Conservation (phyloP, 1,139 yeast genomes). For the Eremothecium coryli region DNA sequence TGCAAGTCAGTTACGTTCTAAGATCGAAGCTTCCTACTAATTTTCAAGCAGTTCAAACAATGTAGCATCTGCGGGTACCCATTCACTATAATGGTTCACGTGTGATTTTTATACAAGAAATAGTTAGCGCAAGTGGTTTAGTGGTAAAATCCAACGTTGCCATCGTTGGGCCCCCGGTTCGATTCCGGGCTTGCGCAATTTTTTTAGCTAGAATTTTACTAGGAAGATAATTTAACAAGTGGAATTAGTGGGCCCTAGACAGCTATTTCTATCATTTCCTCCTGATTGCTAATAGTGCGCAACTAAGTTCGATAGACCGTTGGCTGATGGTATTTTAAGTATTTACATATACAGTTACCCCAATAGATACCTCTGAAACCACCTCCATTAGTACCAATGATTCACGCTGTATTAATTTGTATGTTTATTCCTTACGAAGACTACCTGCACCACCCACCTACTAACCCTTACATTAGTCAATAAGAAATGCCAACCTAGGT, state of each 20-base stretch:
- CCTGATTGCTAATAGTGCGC: no score
- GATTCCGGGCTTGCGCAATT: slow-evolving; percentile 19
- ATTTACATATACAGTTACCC: no score
- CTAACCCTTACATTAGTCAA: slow-evolving; percentile 44
- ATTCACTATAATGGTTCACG: no score
- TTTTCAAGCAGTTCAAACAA: no score
- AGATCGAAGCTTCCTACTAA: no score
- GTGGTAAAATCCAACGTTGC: slow-evolving; percentile 20
- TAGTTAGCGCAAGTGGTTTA: slow-evolving; percentile 16
- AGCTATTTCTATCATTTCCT: no score
- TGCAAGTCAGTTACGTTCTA: slow-evolving; percentile 5
- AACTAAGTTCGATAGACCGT: no score
- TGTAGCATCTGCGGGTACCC: no score
- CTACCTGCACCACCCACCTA: slow-evolving; percentile 1
- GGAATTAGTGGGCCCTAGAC: no score
- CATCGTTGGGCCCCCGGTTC: slow-evolving; percentile 21
- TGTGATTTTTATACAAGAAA: background rate
- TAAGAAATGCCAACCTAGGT: slow-evolving; percentile 84
- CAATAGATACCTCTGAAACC: no score
- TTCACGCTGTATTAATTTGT: slow-evolving; percentile 84
- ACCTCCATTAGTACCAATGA: slow-evolving; percentile 58
- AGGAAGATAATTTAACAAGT: no score
- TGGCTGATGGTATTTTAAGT: no score
- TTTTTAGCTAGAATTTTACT: slow-evolving; percentile 7
- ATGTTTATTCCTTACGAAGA: slow-evolving; percentile 30